Evolutionary conservation across 352 stramenopile genomes (phyloP), one percentile per base, ranked within the genome.

Genomic region (Phytophthora melonis): DNA sequence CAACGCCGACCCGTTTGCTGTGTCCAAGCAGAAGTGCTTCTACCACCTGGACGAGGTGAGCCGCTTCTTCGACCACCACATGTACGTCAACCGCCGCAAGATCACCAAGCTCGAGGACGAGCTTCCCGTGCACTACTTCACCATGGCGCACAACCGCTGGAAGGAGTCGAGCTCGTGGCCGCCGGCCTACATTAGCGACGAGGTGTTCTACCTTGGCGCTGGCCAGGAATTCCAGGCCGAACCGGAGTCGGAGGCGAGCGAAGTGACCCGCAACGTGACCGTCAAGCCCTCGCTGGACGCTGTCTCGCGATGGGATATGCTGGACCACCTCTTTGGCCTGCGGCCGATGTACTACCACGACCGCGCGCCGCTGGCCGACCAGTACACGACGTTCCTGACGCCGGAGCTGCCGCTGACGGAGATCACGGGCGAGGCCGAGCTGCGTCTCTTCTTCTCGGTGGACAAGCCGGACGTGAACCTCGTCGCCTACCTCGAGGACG

Each of bases 11-110:
- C 89, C 89, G 49, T 95, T 93, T 63, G 89, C 87, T 11, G 66
- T 77, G 66, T 91, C 86, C 19, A 95, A 95, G 79, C 87, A 93
- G 27, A 93, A 93, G 64, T 95, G 89, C 68, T 95, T 94, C 65
- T 93, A 88, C 63, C 87, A 93, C 70, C 63, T 95, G 55, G 86
- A 93, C 56, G 87, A 95, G 73, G 90, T 95, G 71, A 93, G 83
- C 54, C 87, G 89, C 53, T 95, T 93, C 83, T 90, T 95, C 57
- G 89, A 95, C 63, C 80, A 91, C 79, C 89, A 94, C 74, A 74
- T 92, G 70, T 95, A 91, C 75, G 53, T 64, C 19, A 88, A 93
- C 54, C 87, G 87, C 58, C 78, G 82, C 45, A 73, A 79, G 60
- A 74, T 90, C 52, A 79, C 86, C 18, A 74, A 78, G 53, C 36